Base-by-base conservation (phyloP, 345 rosid genomes). In the Arabidopsis arenosa region DNA sequence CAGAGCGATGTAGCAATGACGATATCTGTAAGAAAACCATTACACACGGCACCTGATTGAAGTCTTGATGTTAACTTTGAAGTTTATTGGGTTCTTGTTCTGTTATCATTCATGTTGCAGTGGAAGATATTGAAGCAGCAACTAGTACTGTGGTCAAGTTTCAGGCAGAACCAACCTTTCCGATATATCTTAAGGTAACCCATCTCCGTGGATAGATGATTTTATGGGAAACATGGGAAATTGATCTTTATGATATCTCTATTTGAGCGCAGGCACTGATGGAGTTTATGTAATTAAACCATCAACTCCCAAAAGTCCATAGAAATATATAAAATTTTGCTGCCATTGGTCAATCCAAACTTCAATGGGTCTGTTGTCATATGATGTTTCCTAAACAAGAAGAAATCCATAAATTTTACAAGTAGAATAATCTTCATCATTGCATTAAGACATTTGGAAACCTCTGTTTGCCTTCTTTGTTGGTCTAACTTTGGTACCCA, bases 161-260 rank as follows among this genome's bases (percentile, higher is more conserved):
- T 79, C 88, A 80, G 37, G 75, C 86, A 1, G 96, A 92, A 63
- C 96, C 95, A 21, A 89, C 92, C n/a, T 78, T 85, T 80, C 98
- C 96, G 5, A 86, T 94, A 70, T 92, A 86, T 81, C 89, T 94
- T 5, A 94, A 94, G 97, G 98, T 94, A 84, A 79, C 61, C 12
- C 35, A 44, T 72, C 66, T 78, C 30, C 9, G 1, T 4, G 3
- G 17, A 59, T 11, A 73, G 58, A 59, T 6, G n/a, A 32, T 6
- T 1, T 49, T 59, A 58, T 33, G 48, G 66, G 45, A 47, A 63
- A 71, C 28, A 54, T 18, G 13, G 52, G 75, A 54, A 68, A 74
- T 81, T 88, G 82, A 82, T 83, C 23, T 26, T 43, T 71, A 68
- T 57, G 75, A 45, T 80, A 54, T 73, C 66, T 73, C 78, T 74